A percentile compares a stretch with the other conserved stretches of the same genome.
phyloP scores from a whole-genome alignment of 116 monocot species.

The Thalassia testudinum region DNA sequence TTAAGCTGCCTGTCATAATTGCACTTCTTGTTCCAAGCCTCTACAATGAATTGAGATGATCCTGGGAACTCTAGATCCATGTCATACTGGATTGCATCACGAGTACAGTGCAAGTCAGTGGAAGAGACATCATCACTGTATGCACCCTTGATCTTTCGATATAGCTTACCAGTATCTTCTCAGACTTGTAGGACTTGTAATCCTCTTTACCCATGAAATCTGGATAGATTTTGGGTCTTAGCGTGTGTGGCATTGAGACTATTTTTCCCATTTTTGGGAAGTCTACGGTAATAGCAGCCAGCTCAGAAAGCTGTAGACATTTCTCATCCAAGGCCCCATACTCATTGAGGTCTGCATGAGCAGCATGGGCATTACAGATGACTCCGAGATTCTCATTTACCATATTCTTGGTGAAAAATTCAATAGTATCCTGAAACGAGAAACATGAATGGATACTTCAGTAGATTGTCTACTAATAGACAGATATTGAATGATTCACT shows the following conservation, averaged over 20 bases:
- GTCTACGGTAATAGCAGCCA: slow-evolving; percentile 90
- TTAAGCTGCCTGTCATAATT: slow-evolving; percentile 74
- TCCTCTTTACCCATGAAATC: slow-evolving; percentile 87
- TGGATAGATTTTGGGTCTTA: slow-evolving; percentile 74
- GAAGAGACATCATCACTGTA: slow-evolving; percentile 15
- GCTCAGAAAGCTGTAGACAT: too few relatives aligned
- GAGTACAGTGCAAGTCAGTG: too few relatives aligned
- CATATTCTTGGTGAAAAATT: slow-evolving; percentile 70
- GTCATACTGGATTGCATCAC: too few relatives aligned
- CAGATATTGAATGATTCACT: too few relatives aligned
- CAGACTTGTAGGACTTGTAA: slow-evolving; percentile 50
- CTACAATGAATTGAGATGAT: too few relatives aligned
- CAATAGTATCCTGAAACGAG: slow-evolving; percentile 84
- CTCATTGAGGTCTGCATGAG: slow-evolving; percentile 73
- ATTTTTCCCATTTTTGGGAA: slow-evolving; percentile 75
- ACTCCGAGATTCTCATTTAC: too few relatives aligned
- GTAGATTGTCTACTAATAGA: too few relatives aligned
- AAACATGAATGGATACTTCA: too few relatives aligned
- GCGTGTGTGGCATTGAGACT: slow-evolving; percentile 40
- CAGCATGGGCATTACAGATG: slow-evolving; percentile 94
- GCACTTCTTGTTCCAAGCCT: too few relatives aligned
- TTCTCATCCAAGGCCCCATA: slow-evolving; percentile 75
- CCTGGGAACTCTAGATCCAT: too few relatives aligned
- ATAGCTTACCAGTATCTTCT: slow-evolving; percentile 79
- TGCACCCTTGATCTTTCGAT: too few relatives aligned